Base-by-base conservation (phyloP, 2,329 filamentous ascomycete species). In the Periglandula ipomoeae region DNA sequence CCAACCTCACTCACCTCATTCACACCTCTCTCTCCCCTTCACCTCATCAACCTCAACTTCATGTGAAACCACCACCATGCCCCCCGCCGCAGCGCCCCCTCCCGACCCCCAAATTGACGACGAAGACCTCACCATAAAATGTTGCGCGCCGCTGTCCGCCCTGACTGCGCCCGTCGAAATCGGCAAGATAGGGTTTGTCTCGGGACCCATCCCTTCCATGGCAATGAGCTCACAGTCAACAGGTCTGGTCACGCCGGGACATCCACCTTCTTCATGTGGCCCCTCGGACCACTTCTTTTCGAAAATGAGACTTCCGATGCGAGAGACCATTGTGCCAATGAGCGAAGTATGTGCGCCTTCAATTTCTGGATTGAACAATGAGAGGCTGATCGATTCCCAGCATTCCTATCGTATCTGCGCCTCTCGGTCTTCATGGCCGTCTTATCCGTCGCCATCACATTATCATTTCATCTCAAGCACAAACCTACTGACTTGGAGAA, bases 351-450 rank as follows among this genome's bases (percentile, higher is more conserved):
- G 66, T 56, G n/a, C n/a, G n/a, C n/a, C n/a, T n/a, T n/a, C n/a
- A n/a, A n/a, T n/a, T n/a, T n/a, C n/a, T n/a, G 6, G 9, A 9
- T 15, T n/a, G 20, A 10, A 38, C 10, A 10, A n/a, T n/a, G 19
- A 27, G 38, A 19, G 5, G 13, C 7, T 11, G 17, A 17, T 43
- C 30, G 22, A 30, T 11, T 5, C 4, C 6, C 54, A 81, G 76
- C 80, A 0, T 96, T 96, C 62, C 82, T 97, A 24, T 93, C 91
- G 2, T 96, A 93, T 77, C 80, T 97, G 19, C 83, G 90, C 4
- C 78, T 97, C 2, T 84, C 87, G 27, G 80, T 95, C 58, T 95
- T 95, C 70, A 90, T 97, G 78, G 82, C 89, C 55, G 75, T 98
- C 46, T 89, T 97, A 8, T 81, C 87, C 24, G 79, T 95, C 27